Percentiles rank a stretch among this genome's conserved stretches.
These are phyloP conservation scores for Aspergillus persii DNA, from an alignment of 2,329 filamentous ascomycete species.

Conservation along the genomic window DNA sequence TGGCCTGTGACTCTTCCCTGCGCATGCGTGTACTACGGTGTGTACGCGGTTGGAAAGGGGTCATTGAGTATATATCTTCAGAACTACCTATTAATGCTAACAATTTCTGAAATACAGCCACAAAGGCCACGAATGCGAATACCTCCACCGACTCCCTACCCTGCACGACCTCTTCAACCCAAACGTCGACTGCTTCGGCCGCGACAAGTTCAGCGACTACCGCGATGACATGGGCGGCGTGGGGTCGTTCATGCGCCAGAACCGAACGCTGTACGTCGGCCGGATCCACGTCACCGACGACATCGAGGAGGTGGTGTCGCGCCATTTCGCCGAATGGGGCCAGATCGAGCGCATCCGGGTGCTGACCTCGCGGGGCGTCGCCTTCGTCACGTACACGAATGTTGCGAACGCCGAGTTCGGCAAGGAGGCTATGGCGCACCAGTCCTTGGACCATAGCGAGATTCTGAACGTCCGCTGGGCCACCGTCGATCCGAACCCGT, in stretches of 20 bases:
- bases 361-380: constrained; percentile 83
- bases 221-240: constrained; percentile 97
- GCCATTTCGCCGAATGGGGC: constrained; percentile 97
- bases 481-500: constrained; percentile 91
- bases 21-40: too few relatives aligned
- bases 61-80: not conserved
- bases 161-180: constrained; percentile 88
- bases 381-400: constrained; percentile 91
- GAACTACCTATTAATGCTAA: constrained; percentile 4
- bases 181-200: constrained; percentile 91
- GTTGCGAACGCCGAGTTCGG: constrained; percentile 88
- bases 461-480: constrained; percentile 96
- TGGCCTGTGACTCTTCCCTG: too few relatives aligned
- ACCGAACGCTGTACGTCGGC: constrained; percentile 89
- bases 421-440: constrained; percentile 94
- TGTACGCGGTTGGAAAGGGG: too few relatives aligned
- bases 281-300: constrained; percentile 94
- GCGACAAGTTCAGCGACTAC: constrained; percentile 91
- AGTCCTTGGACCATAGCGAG: constrained; percentile 86
- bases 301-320: constrained; percentile 90
- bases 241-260: constrained; percentile 88
- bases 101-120: constrained; percentile 42
- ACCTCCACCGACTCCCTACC: constrained; percentile 82
- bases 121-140: constrained; percentile 89
- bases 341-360: constrained; percentile 85